Evolutionary conservation across 192 early-diverging fungal species (phyloP).

Genomic region (Coemansia sp.): DNA sequence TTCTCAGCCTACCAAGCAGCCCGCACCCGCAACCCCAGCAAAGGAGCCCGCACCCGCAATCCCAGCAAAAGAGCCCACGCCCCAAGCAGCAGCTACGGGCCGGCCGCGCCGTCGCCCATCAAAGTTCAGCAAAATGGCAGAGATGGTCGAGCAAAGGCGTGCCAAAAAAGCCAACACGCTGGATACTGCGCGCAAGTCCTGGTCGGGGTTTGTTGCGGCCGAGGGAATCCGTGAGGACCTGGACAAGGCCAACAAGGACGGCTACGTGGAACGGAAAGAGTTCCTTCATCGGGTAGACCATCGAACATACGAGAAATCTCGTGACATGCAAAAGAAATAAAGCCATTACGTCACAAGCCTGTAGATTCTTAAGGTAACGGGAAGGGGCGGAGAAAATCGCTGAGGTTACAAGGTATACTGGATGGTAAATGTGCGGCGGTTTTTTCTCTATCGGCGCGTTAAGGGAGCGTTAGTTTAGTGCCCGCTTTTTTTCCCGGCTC

Average conservation of each 20-base stretch:
- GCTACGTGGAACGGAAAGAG: conserved; percentile 50
- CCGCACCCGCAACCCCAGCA: not conserved
- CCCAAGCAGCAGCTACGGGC: not conserved
- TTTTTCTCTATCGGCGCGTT: too few species aligned
- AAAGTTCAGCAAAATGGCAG: conserved; percentile 48
- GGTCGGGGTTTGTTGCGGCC: conserved; percentile 41
- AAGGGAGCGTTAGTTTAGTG: too few species aligned
- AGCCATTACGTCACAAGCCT: too few species aligned
- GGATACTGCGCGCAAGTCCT: conserved; percentile 42
- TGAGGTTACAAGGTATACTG: too few species aligned
- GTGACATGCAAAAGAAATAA: conserved; percentile 12
- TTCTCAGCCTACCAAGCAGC: not conserved
- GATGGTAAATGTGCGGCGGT: too few species aligned
- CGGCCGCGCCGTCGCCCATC: conserved; percentile 20
- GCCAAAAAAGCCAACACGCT: conserved; percentile 42
- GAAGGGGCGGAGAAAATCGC: too few species aligned
- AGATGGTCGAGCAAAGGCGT: conserved; percentile 40
- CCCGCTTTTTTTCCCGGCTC: too few species aligned
- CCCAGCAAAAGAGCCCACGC: not conserved
- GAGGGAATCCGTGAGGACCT: conserved; percentile 50
- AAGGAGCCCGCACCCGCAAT: not conserved
- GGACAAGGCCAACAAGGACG: conserved; percentile 53
- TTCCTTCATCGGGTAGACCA: conserved; percentile 45
- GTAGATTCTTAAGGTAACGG: too few species aligned
- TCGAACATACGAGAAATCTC: conserved; percentile 32